These are phyloP conservation scores for Aureoboletus auriporus DNA, from an alignment of 768 basidiomycete genomes.

Conservation along the genomic window DNA sequence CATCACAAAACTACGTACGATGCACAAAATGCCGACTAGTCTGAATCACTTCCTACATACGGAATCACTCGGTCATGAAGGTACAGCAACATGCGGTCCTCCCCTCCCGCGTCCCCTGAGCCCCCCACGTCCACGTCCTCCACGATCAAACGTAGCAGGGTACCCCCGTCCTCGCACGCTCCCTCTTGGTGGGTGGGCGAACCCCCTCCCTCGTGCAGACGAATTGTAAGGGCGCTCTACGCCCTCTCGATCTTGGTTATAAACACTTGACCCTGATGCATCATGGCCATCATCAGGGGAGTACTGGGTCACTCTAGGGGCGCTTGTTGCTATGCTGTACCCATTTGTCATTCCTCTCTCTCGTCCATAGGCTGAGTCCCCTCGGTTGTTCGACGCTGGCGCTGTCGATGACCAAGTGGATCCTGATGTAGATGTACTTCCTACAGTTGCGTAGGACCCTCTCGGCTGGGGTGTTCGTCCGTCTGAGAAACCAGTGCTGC, in stretches of 20 bases:
- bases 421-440: not conserved
- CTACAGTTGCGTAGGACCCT: constrained; percentile 9
- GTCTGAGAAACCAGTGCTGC: constrained; percentile 20
- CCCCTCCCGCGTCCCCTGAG: constrained; percentile 33
- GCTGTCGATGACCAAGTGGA: not conserved
- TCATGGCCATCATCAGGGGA: not conserved
- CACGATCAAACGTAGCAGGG: constrained; percentile 26
- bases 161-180: constrained; percentile 34
- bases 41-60: too few relatives aligned
- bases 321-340: not conserved
- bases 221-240: not conserved
- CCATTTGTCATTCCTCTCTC: constrained; percentile 10
- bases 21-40: too few relatives aligned
- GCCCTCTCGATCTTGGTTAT: constrained; percentile 3
- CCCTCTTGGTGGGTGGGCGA: constrained; percentile 15
- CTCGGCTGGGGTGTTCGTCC: constrained; percentile 8
- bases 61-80: constrained; percentile 1
- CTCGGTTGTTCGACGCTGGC: constrained; percentile 2
- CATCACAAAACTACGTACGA: too few relatives aligned
- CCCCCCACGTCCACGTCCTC: constrained; percentile 28
- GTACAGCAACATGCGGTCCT: not conserved
- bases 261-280: not conserved
- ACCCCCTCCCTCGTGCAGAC: constrained; percentile 28
- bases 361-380: constrained; percentile 3
- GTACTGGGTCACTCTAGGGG: not conserved